Evolutionary conservation across 2,329 filamentous ascomycete species (phyloP), one percentile per base, ranked within the genome.

Genomic region (Epichloe uncinata): DNA sequence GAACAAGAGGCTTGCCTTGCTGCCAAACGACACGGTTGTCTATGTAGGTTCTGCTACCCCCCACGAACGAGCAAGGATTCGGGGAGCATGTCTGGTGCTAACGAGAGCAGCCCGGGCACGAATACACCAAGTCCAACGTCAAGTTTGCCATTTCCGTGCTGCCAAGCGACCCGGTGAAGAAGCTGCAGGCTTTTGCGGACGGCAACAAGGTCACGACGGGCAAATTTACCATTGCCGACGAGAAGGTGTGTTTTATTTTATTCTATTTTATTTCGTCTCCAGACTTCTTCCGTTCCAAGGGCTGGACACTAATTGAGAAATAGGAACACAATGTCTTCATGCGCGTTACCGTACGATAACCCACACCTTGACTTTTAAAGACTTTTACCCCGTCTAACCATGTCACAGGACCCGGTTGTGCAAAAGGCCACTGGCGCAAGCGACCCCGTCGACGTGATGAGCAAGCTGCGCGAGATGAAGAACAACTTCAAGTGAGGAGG

Each of bases 71-170:
- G 13, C 13, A 37, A 37, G 13, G 13, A 37, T 13, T 41, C 15
- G n/a, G n/a, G n/a, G 12, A 41, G n/a, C 11, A 22, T 12, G 38
- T 2, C 20, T 33, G 30, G 6, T 20, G n/a, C 43, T 50, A 22
- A 51, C 11, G 15, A 6, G 50, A 7, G 20, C 54, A 91, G 84
- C 90, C 91, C 16, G 93, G 93, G 4, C 93, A 98, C 61, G 93
- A 97, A 67, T 98, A 98, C 70, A 98, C 93, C n/a, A 95, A 93
- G 68, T 78, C 84, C 47, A 98, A 98, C 62, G 88, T 93, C 60
- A 88, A 88, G 64, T 98, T 98, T 63, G 83, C 81, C 45, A 70
- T 85, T 52, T 84, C 83, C 2, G 84, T 97, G 15, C 71, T 84
- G 50, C 81, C 87, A 60, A 85, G 78, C 41, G 82, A 86, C 45